Evolutionary conservation across 2,329 filamentous ascomycete genomes (phyloP).

Genomic region (Allantophomopsis lycopodina): DNA sequence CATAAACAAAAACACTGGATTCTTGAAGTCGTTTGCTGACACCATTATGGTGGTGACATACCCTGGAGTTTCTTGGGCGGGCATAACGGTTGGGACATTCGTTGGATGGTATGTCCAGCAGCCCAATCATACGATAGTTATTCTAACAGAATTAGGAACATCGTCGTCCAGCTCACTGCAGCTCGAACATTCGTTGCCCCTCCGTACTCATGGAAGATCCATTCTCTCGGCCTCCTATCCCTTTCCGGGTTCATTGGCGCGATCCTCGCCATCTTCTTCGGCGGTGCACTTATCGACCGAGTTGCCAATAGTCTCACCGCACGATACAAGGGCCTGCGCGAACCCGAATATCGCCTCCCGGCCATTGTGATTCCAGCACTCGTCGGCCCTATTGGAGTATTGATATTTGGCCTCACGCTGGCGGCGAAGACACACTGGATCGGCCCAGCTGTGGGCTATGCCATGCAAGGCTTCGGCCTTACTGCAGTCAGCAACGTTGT

Average conservation of each 20-base stretch:
- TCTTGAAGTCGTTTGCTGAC: no score
- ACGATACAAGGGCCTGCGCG: slow-evolving; percentile 37
- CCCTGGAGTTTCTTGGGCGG: no score
- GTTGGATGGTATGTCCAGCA: no score
- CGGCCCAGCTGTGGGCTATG: slow-evolving; percentile 9
- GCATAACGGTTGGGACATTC: no score
- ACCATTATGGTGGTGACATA: no score
- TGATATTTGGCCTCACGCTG: slow-evolving; percentile 14
- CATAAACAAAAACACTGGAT: no score
- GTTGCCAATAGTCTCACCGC: slow-evolving; percentile 22
- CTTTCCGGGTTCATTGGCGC: slow-evolving; percentile 4
- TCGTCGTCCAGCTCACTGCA: slow-evolving; percentile 3
- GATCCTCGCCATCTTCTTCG: slow-evolving; percentile 5
- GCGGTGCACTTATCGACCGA: slow-evolving; percentile 16
- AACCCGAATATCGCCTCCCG: slow-evolving; percentile 42
- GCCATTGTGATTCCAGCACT: slow-evolving; percentile 13
- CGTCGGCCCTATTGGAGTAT: slow-evolving; percentile 14
- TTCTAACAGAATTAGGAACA: slow-evolving; percentile 2
- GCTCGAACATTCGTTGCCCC: not conserved
- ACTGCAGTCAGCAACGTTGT: slow-evolving; percentile 15
- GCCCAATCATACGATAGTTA: no score
- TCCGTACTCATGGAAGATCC: slow-evolving; percentile 1
- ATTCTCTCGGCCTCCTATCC: slow-evolving; percentile 2
- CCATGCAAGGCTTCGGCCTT: slow-evolving; percentile 18
- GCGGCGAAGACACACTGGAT: slow-evolving; percentile 6